phyloP scores from a whole-genome alignment of 805 yeast genomes.

The Cyberlindnera suaveolens region DNA sequence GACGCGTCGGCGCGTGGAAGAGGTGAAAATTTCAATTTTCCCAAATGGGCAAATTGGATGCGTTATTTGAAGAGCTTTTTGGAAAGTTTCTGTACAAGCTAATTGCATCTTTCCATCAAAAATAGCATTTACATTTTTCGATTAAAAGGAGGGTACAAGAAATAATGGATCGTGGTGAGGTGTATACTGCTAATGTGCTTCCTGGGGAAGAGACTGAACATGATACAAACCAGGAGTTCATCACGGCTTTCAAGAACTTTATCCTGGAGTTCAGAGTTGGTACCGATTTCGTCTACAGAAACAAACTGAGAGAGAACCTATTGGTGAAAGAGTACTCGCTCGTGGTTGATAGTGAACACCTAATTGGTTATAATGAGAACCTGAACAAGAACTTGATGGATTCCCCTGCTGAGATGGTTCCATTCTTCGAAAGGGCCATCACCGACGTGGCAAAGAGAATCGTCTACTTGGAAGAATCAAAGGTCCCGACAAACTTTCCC shows the following conservation, averaged over 20 bases:
- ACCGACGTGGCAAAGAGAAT: slow-evolving; percentile 77
- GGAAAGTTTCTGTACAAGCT: neutral
- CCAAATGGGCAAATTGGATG: slow-evolving; percentile 3
- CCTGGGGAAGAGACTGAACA: slow-evolving; percentile 75
- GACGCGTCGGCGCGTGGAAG: too few relatives aligned
- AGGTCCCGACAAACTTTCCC: slow-evolving; percentile 56
- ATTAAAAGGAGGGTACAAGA: neutral
- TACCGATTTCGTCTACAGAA: slow-evolving; percentile 80
- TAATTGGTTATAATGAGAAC: slow-evolving; percentile 84
- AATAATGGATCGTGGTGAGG: slow-evolving; percentile 38
- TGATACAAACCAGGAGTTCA: slow-evolving; percentile 60
- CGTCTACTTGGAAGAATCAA: slow-evolving; percentile 42
- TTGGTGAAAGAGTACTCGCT: slow-evolving; percentile 68
- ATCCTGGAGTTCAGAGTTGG: slow-evolving; percentile 81
- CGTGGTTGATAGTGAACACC: slow-evolving; percentile 74
- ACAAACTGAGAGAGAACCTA: slow-evolving; percentile 83
- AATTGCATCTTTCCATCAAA: neutral
- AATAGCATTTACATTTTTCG: neutral
- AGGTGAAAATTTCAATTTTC: neutral
- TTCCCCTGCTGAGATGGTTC: slow-evolving; percentile 84
- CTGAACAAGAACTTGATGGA: slow-evolving; percentile 77
- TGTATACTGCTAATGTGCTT: slow-evolving; percentile 72
- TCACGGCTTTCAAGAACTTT: slow-evolving; percentile 74
- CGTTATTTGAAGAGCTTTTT: neutral
- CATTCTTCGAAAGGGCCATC: slow-evolving; percentile 75